phyloP scores from a whole-genome alignment of 768 basidiomycete species.

The Mycena polygramma region DNA sequence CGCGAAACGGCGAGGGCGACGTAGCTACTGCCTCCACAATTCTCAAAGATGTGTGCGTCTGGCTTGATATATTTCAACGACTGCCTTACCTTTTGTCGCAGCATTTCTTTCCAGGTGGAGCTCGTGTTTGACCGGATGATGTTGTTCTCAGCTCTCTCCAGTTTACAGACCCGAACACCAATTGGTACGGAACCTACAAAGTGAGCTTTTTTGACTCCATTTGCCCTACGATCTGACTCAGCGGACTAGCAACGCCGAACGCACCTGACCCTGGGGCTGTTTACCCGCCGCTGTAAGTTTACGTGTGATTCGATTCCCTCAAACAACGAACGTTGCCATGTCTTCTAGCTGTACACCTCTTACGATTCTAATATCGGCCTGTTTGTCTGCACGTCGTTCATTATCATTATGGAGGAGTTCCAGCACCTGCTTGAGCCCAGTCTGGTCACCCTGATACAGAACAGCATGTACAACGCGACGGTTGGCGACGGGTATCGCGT shows the following conservation, averaged over 20 bases:
- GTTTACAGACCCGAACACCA: constrained; percentile 43
- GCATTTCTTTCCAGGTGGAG: constrained; percentile 28
- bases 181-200: constrained; percentile 47
- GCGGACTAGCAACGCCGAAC: not conserved
- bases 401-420: constrained; percentile 49
- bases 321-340: not conserved
- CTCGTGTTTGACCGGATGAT: no score
- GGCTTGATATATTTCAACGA: not conserved
- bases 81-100: not conserved
- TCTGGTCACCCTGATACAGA: constrained; percentile 42
- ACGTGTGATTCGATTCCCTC: not conserved
- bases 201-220: not conserved
- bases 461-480: constrained; percentile 50
- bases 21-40: constrained; percentile 39
- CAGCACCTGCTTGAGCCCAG: constrained; percentile 42
- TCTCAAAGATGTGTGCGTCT: constrained; percentile 42
- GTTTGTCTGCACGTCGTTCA: constrained; percentile 48
- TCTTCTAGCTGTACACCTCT: constrained; percentile 40
- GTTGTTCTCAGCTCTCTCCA: constrained; percentile 29
- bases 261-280: constrained; percentile 18
- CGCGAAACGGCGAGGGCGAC: constrained; percentile 44
- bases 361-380: constrained; percentile 46
- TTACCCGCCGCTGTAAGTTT: constrained; percentile 16
- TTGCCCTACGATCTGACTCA: not conserved
- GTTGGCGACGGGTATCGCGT: constrained; percentile 49